Evolutionary conservation across 225 moss, liverwort and hornwort species (phyloP).

Genomic region (Bryoerythrophyllum caledonicum): DNA sequence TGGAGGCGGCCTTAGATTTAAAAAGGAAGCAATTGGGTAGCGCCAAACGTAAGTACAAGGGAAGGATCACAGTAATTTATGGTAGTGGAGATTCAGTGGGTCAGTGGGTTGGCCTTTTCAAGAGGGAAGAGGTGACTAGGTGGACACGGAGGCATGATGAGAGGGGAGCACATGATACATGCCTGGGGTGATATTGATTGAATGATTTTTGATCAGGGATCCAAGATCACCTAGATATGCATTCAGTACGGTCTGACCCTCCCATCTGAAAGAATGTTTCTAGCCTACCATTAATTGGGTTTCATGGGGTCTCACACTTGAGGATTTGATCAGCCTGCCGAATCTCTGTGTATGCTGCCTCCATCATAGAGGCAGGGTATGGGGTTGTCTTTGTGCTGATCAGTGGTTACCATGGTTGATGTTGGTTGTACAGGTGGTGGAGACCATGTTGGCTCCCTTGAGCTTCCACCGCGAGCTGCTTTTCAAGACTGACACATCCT

Average conservation of each 20-base stretch:
- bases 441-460: slow-evolving; percentile 54
- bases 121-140: slow-evolving; percentile 14
- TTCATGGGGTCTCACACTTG: background rate
- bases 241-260: slow-evolving; percentile 9
- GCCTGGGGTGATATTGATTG: slow-evolving; percentile 10
- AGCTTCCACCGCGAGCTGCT: slow-evolving; percentile 57
- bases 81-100: slow-evolving; percentile 33
- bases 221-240: slow-evolving; percentile 13
- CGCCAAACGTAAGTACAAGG: slow-evolving; percentile 8
- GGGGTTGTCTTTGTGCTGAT: slow-evolving; percentile 1
- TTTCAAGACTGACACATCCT: slow-evolving; percentile 57
- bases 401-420: background rate
- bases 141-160: slow-evolving; percentile 20
- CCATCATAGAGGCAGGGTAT: background rate
- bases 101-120: slow-evolving; percentile 19
- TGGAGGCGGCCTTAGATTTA: too few species aligned
- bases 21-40: too few species aligned
- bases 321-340: slow-evolving; percentile 24
- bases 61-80: slow-evolving; percentile 22
- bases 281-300: slow-evolving; percentile 19
- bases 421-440: slow-evolving; percentile 46
- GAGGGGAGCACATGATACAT: slow-evolving; percentile 27
- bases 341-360: background rate
- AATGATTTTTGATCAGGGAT: background rate
- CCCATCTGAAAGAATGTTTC: slow-evolving; percentile 5